Base-by-base conservation (phyloP, 306 rosid genomes). In the Cicer cuneatum region DNA sequence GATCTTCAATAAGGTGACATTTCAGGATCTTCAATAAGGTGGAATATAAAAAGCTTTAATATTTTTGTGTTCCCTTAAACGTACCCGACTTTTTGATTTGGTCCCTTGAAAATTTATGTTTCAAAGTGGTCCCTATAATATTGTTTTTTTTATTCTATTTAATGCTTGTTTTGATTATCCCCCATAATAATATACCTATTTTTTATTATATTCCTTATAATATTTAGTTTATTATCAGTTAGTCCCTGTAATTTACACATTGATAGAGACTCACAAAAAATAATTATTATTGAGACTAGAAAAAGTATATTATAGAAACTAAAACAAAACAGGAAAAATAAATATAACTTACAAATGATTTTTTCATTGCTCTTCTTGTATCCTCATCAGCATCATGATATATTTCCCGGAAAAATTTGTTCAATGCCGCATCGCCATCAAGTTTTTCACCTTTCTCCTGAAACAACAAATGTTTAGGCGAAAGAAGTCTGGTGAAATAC, bases 381-480 rank as follows among this genome's bases (percentile, higher is more conserved):
- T 94, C 99, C 73, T 94, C 99, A 21, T 94, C 99, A 1, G 97
- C 96, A 81, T 92, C 99, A 65, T 86, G 84, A 58, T 90, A 94
- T 63, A 94, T 94, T 7, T 89, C 96, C 62, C 89, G 84, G 90
- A 94, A 94, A 64, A 92, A 94, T 66, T 90, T 94, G 89, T 94
- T 92, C 83, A 94, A 43, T 4, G 97, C 99, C 1, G 97, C 97
- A 84, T 94, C 97, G 0, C 99, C 99, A 43, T 94, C 97, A 59
- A 94, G 96, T 73, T 92, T 94, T 73, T 92, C 99, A 1, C 92
- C 97, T 59, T 94, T 94, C 69, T 94, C 99, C 99, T 94, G 87
- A 47, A 72, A 82, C 16, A 54, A 37, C 7, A 33, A 59, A 47
- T 53, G 35, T 78, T 81, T 52, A 51, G 64, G 54, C 68, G 39